Evolutionary conservation across 495 filamentous ascomycete genomes (phyloP).

Genomic region (Viridothelium virens): DNA sequence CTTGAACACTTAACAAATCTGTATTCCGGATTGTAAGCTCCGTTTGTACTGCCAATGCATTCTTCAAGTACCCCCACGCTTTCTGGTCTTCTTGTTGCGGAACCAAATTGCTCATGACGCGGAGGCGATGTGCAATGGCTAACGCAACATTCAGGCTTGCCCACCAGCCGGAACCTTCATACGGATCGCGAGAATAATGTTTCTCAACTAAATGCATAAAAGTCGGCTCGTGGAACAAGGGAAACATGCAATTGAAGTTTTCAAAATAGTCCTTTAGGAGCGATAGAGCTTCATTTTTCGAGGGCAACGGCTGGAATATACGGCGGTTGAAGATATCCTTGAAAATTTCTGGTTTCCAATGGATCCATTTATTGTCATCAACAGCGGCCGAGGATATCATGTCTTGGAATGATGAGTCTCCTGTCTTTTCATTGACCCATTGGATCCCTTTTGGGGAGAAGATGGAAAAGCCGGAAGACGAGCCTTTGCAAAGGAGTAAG

Average conservation of each 20-base stretch:
- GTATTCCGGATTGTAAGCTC: constrained; percentile 94
- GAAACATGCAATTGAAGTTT: constrained; percentile 98
- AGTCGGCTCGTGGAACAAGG: constrained; percentile 92
- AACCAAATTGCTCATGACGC: constrained; percentile 92
- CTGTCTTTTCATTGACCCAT: constrained; percentile 98
- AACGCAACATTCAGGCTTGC: constrained; percentile 90
- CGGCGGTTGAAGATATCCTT: constrained; percentile 81
- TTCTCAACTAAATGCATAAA: constrained; percentile 94
- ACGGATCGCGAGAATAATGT: constrained; percentile 88
- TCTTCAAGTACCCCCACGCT: constrained; percentile 92
- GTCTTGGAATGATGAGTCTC: constrained; percentile 85
- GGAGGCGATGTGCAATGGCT: constrained; percentile 81
- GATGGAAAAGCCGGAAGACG: constrained; percentile 96
- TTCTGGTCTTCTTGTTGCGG: constrained; percentile 86
- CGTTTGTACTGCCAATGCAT: constrained; percentile 84
- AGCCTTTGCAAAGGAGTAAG: constrained; percentile 47
- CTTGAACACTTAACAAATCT: constrained; percentile 93
- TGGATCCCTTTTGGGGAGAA: constrained; percentile 96
- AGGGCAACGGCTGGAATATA: constrained; percentile 73
- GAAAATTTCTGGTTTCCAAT: constrained; percentile 95
- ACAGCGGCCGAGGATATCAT: constrained; percentile 80
- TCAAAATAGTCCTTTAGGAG: constrained; percentile 90
- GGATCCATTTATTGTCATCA: constrained; percentile 87
- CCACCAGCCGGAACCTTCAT: constrained; percentile 97
- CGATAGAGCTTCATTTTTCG: constrained; percentile 71